These are phyloP conservation scores for Pseudocercospora crystallina DNA, from an alignment of 2,329 filamentous ascomycete species.

Conservation along the genomic window DNA sequence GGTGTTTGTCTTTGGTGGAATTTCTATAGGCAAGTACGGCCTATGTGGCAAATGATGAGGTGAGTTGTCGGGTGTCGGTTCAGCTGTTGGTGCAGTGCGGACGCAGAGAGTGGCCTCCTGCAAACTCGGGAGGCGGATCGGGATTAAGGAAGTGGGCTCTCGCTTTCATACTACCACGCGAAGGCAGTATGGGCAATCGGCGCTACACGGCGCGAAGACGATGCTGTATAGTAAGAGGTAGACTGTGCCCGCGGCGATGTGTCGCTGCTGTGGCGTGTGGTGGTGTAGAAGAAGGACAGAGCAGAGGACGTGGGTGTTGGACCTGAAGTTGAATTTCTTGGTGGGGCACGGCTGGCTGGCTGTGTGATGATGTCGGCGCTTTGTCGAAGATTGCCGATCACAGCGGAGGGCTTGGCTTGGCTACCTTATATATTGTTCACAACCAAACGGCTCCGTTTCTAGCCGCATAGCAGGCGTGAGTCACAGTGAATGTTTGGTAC, in stretches of 20 bases:
- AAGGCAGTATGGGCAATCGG: conserved; percentile 17
- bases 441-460: too few relatives aligned
- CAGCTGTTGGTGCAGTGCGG: conserved; percentile 31
- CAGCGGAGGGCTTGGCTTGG: too few relatives aligned
- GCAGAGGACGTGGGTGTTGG: not conserved
- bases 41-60: conserved; percentile 7
- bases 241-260: not conserved
- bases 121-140: conserved; percentile 32
- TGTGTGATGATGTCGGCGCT: too few relatives aligned
- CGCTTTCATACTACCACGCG: conserved; percentile 32
- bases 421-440: too few relatives aligned
- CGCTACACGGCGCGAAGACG: not conserved
- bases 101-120: conserved; percentile 20
- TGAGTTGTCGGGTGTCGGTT: conserved; percentile 15
- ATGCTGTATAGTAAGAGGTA: not conserved
- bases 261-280: not conserved
- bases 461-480: too few relatives aligned
- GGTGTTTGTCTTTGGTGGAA: conserved; percentile 1
- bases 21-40: not conserved
- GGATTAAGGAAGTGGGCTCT: conserved; percentile 28
- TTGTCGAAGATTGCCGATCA: too few relatives aligned
- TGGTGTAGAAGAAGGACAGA: not conserved
- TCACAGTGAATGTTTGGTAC: too few relatives aligned
- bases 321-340: conserved; percentile 1
- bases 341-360: conserved; percentile 4